Conservation (phyloP, 2,329 filamentous ascomycete species). For the Talaromyces piceae region DNA sequence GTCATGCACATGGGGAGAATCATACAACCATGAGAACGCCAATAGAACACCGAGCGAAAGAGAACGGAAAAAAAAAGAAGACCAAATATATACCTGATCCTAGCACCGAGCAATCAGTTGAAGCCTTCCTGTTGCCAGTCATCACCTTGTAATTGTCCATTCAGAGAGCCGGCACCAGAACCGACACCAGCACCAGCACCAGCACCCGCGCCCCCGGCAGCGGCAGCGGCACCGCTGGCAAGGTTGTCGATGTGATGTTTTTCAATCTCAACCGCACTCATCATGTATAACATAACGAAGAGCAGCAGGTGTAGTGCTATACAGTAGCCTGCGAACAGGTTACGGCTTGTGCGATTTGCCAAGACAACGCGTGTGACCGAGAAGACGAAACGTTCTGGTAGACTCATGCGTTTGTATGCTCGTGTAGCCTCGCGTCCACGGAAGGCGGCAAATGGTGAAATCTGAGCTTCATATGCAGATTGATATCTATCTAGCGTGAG, state of each 20-base stretch:
- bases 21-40: neutral
- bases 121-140: constrained; percentile 61
- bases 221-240: constrained; percentile 37
- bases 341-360: constrained; percentile 81
- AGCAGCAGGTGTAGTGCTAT: constrained; percentile 80
- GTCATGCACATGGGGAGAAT: neutral
- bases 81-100: neutral
- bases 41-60: neutral
- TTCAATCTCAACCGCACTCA: constrained; percentile 62
- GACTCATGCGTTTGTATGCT: constrained; percentile 85
- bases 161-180: constrained; percentile 18
- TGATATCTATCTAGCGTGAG: constrained; percentile 76
- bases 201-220: constrained; percentile 26
- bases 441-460: constrained; percentile 94
- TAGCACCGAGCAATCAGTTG: constrained; percentile 18
- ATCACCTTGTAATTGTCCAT: constrained; percentile 37
- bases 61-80: neutral
- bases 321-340: constrained; percentile 89
- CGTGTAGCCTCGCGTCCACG: constrained; percentile 84
- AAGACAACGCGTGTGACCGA: constrained; percentile 86
- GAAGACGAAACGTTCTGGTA: constrained; percentile 84
- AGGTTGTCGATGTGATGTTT: constrained; percentile 53
- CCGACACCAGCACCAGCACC: constrained; percentile 17
- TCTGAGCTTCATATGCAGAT: constrained; percentile 87
- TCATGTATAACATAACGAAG: constrained; percentile 79